A percentile compares a stretch with the other conserved stretches of the same genome.
phyloP scores from a whole-genome alignment of 352 stramenopile genomes.

The Detonula confervacea region DNA sequence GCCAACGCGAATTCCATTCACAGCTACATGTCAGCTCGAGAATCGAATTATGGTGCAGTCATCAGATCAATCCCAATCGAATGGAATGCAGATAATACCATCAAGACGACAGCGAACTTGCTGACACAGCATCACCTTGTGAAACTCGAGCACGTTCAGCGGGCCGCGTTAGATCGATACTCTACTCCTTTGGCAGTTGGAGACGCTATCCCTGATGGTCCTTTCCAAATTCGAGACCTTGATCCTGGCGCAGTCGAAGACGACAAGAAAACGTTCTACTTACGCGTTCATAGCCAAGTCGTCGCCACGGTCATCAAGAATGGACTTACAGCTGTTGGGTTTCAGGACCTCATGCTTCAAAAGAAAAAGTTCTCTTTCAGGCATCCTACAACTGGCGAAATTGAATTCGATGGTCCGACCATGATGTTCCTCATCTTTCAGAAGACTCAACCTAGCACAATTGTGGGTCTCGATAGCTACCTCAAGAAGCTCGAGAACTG shows the following conservation, averaged over 20 bases:
- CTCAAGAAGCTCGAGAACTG: too few relatives aligned
- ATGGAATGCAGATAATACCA: neutral
- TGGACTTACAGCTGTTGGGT: neutral
- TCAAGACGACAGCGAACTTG: neutral
- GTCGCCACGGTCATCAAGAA: slow-evolving; percentile 21
- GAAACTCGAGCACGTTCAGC: neutral
- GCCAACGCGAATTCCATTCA: neutral
- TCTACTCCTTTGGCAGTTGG: neutral
- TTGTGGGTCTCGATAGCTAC: too few relatives aligned
- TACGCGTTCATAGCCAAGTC: slow-evolving; percentile 3
- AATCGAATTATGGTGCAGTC: neutral
- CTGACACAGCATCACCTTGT: slow-evolving; percentile 4
- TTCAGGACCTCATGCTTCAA: neutral
- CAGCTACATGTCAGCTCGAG: neutral
- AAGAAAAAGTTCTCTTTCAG: slow-evolving; percentile 13
- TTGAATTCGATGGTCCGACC: slow-evolving; percentile 3
- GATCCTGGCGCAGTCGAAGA: slow-evolving; percentile 1
- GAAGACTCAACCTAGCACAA: slow-evolving; percentile 5
- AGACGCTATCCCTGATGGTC: neutral
- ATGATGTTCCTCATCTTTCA: slow-evolving; percentile 1
- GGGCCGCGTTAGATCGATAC: slow-evolving; percentile 1
- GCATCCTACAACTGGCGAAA: slow-evolving; percentile 1
- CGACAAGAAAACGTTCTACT: slow-evolving; percentile 11
- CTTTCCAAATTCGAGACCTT: neutral
- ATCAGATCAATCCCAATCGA: slow-evolving; percentile 1